Evolutionary conservation across 2,329 filamentous ascomycete species (phyloP).

Genomic region (Colletotrichum sp.): DNA sequence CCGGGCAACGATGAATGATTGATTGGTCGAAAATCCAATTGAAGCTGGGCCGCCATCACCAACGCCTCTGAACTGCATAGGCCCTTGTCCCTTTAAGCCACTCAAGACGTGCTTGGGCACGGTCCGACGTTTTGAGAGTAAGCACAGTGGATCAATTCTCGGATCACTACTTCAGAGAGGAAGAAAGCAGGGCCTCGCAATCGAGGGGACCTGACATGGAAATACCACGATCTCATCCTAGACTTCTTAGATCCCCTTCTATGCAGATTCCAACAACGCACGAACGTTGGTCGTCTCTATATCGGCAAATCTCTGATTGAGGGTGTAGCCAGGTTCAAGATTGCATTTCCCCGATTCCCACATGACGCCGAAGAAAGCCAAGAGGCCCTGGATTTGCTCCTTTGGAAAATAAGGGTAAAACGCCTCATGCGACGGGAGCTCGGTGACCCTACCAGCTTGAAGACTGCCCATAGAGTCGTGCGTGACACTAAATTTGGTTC

Average conservation of each 20-base stretch:
- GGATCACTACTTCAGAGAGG: background rate
- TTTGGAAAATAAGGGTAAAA: constrained; percentile 27
- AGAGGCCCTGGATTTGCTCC: constrained; percentile 26
- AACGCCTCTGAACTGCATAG: background rate
- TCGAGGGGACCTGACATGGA: background rate
- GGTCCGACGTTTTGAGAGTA: background rate
- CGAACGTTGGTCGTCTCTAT: constrained; percentile 26
- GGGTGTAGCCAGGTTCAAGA: background rate
- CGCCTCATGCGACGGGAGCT: constrained; percentile 26
- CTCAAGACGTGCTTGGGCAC: background rate
- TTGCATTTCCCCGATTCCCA: constrained; percentile 24
- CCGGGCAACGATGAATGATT: background rate
- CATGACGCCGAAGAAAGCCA: constrained; percentile 24
- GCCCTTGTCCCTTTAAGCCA: background rate
- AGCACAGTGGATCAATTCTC: background rate
- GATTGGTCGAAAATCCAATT: background rate
- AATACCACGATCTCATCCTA: background rate
- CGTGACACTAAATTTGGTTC: constrained; percentile 37
- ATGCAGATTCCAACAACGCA: constrained; percentile 23
- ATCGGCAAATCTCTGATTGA: constrained; percentile 32
- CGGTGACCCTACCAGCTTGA: constrained; percentile 37
- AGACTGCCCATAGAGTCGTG: constrained; percentile 35
- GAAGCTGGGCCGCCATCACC: background rate
- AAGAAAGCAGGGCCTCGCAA: background rate
- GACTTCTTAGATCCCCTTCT: background rate